A percentile compares a stretch with the other conserved stretches of the same genome.
Conservation (phyloP, 106 monocot species). For the Cymbidium sinense region DNA sequence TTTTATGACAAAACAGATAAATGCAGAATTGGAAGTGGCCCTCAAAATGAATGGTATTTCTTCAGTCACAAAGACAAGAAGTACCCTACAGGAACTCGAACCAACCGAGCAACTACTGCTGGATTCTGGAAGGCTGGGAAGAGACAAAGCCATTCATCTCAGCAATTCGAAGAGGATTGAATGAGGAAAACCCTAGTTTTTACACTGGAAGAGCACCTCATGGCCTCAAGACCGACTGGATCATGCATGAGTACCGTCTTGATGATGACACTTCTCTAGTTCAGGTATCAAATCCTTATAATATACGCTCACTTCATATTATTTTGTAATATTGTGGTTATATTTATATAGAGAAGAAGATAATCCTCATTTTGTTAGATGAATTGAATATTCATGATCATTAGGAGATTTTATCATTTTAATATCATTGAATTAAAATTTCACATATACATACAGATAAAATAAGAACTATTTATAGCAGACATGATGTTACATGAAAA, state of each 20-base stretch:
- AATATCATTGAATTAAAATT: too few species aligned
- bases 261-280: slow-evolving; percentile 24
- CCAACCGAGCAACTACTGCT: slow-evolving; percentile 59
- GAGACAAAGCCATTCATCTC: slow-evolving; percentile 53
- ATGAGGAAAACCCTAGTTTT: slow-evolving; percentile 89
- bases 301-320: background rate
- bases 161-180: slow-evolving; percentile 57
- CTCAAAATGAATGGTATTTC: slow-evolving; percentile 79
- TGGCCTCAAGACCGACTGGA: slow-evolving; percentile 89
- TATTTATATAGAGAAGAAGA: background rate
- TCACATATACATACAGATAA: too few species aligned
- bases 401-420: too few species aligned
- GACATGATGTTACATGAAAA: too few species aligned
- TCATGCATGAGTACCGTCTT: slow-evolving; percentile 90
- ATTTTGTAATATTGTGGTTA: background rate
- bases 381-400: too few species aligned
- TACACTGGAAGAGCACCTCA: slow-evolving; percentile 86
- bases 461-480: too few species aligned
- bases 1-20: slow-evolving; percentile 34
- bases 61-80: slow-evolving; percentile 84
- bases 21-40: slow-evolving; percentile 60
- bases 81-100: slow-evolving; percentile 68
- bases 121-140: slow-evolving; percentile 80
- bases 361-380: too few species aligned
- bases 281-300: background rate